These are phyloP conservation scores for Trichoderma endophyticum DNA, from an alignment of 2,329 filamentous ascomycete genomes.

Conservation along the genomic window DNA sequence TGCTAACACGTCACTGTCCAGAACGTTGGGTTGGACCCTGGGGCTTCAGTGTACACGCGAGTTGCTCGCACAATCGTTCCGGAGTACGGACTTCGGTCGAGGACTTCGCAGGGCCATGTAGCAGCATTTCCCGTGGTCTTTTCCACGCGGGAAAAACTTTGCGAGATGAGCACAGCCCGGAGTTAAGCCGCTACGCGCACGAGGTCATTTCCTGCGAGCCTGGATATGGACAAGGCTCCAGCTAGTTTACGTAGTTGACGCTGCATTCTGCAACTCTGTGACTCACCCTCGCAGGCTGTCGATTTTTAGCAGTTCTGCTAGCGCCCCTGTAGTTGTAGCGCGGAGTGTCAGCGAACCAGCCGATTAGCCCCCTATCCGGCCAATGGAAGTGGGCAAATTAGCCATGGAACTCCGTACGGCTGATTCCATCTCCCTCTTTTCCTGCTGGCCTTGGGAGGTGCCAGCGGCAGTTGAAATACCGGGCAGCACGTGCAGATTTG, in stretches of 20 bases:
- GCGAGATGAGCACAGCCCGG: neutral
- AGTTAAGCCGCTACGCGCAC: neutral
- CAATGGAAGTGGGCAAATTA: neutral
- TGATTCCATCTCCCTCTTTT: neutral
- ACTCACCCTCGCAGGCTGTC: neutral
- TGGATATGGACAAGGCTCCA: conserved; percentile 3
- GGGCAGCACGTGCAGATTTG: neutral
- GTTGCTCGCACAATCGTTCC: neutral
- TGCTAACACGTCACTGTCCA: neutral
- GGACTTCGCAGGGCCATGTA: neutral
- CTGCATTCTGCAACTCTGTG: conserved; percentile 10
- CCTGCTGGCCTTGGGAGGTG: neutral
- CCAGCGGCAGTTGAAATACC: neutral
- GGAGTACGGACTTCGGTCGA: neutral
- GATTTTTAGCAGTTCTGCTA: neutral
- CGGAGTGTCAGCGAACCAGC: neutral
- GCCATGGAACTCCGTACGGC: neutral
- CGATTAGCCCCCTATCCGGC: neutral
- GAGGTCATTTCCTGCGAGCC: neutral
- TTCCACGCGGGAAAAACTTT: neutral
- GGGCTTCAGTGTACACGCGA: neutral
- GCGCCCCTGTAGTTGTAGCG: neutral
- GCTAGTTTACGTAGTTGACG: conserved; percentile 8
- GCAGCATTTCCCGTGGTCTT: neutral
- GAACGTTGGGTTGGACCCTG: neutral